Percentiles rank a stretch among this genome's conserved stretches.
These are phyloP conservation scores for Lyophyllum shimeji DNA, from an alignment of 768 basidiomycete species.

Conservation along the genomic window DNA sequence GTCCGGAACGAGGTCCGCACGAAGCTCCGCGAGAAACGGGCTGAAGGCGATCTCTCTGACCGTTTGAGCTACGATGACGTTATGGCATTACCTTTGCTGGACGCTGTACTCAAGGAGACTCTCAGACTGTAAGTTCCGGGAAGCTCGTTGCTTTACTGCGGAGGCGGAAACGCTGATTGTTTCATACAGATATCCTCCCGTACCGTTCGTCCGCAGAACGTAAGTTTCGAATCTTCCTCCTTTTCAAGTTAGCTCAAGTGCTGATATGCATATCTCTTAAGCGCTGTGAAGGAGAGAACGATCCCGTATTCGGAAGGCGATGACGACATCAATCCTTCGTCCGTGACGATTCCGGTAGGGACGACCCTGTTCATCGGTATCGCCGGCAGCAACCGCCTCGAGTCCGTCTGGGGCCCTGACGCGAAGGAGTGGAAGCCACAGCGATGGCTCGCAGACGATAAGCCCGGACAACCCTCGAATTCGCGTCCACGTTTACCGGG, in stretches of 20 bases:
- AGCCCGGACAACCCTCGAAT: not conserved
- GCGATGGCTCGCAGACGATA: conserved; percentile 40
- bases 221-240: conserved; percentile 22
- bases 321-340: conserved; percentile 24
- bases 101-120: conserved; percentile 48
- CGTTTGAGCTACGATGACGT: conserved; percentile 36
- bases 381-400: conserved; percentile 44
- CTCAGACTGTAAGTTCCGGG: conserved; percentile 37
- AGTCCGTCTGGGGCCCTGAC: conserved; percentile 50
- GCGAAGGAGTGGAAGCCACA: conserved; percentile 54
- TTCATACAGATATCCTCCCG: conserved; percentile 39
- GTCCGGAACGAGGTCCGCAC: conserved; percentile 36
- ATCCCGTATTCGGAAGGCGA: conserved; percentile 34
- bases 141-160: not conserved
- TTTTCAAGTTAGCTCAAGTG: not conserved
- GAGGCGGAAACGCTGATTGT: not conserved
- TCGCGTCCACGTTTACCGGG: conserved; percentile 39
- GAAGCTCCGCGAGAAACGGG: conserved; percentile 19
- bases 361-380: conserved; percentile 51
- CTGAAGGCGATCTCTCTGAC: conserved; percentile 13
- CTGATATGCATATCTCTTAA: conserved; percentile 16
- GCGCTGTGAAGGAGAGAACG: conserved; percentile 41
- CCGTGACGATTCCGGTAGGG: conserved; percentile 43
- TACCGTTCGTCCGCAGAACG: conserved; percentile 46
- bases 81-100: conserved; percentile 36